These are phyloP conservation scores for Triticum aestivum DNA, from an alignment of 176 grass and related monocot genomes.

Conservation along the genomic window DNA sequence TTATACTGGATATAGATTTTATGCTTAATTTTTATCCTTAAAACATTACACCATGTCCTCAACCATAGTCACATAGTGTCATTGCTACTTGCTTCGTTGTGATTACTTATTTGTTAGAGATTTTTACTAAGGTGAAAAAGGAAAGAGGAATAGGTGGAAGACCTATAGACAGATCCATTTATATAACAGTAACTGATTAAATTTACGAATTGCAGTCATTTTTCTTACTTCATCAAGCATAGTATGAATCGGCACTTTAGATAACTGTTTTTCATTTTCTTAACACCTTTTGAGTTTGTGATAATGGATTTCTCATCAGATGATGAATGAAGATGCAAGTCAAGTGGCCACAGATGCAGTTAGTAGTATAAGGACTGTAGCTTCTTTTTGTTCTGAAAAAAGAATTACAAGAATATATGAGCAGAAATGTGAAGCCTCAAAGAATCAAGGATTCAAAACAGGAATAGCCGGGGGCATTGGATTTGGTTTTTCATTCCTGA, in stretches of 20 bases:
- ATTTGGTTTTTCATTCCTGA: slow-evolving; percentile 63
- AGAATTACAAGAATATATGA: slow-evolving; percentile 48
- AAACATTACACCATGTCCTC: no score
- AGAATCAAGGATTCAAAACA: slow-evolving; percentile 51
- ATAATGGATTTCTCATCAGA: slow-evolving; percentile 19
- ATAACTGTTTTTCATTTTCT: background rate
- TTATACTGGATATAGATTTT: no score
- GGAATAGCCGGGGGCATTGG: slow-evolving; percentile 56
- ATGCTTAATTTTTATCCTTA: no score
- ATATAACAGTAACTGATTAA: background rate
- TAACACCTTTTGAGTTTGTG: background rate
- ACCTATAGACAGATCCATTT: background rate
- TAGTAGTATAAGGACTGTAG: slow-evolving; percentile 63
- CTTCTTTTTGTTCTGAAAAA: slow-evolving; percentile 67
- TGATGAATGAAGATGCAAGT: slow-evolving; percentile 70
- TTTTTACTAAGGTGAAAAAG: background rate
- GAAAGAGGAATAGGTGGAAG: background rate
- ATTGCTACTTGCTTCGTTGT: no score
- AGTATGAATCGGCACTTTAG: background rate
- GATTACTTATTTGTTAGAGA: no score
- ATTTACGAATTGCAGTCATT: background rate
- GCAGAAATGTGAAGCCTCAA: slow-evolving; percentile 58
- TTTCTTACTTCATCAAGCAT: background rate
- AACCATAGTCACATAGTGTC: no score
- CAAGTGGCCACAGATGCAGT: slow-evolving; percentile 71